Conservation (phyloP, 208 protist species). For the Willaertia magna region DNA sequence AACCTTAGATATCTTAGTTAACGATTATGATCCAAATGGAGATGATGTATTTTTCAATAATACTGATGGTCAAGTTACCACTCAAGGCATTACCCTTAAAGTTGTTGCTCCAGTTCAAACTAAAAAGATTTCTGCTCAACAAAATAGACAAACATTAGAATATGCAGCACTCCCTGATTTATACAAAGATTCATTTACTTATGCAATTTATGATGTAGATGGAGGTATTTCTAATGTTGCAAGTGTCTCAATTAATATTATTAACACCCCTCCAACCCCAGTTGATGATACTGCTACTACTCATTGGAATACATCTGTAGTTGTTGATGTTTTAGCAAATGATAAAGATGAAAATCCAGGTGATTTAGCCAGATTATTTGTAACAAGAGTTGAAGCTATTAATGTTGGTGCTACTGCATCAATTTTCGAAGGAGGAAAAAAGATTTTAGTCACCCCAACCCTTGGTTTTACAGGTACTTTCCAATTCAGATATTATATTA, state of each 20-base stretch:
- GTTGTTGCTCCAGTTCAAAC: not conserved
- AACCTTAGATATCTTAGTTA: not conserved
- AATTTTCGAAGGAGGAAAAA: not conserved
- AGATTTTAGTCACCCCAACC: not conserved
- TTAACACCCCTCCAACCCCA: not conserved
- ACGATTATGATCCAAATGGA: not conserved
- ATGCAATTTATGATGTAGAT: not conserved
- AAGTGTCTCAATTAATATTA: not conserved
- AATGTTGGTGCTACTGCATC: not conserved
- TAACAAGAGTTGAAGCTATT: not conserved
- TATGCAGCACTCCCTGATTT: not conserved
- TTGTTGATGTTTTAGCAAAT: not conserved
- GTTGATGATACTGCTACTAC: not conserved
- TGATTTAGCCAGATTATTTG: not conserved
- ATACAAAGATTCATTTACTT: not conserved
- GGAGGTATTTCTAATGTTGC: not conserved
- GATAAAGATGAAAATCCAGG: not conserved
- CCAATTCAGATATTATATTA: not conserved
- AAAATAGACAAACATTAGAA: not conserved
- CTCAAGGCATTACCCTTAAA: not conserved
- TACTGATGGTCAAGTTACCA: not conserved
- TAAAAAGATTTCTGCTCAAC: not conserved
- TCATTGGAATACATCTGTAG: not conserved
- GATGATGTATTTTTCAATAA: not conserved
- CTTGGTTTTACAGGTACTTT: not conserved